Conservation (phyloP, 371 early-diverging fungal genomes). For the Phascolomyces articulosus region DNA sequence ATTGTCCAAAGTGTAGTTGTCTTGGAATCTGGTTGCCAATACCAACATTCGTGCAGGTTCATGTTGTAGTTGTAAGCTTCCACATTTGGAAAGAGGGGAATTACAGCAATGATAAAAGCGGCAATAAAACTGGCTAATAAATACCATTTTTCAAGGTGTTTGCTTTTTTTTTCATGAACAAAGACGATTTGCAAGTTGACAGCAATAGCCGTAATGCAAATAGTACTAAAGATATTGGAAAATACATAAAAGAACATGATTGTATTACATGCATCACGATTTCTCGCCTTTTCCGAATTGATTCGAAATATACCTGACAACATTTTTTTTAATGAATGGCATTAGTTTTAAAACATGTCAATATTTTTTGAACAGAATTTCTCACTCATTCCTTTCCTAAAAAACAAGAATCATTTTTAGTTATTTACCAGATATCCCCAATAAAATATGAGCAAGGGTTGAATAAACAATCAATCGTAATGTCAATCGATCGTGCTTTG, state of each 20-base stretch:
- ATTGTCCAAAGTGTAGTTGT: conserved; percentile 9
- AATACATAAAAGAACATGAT: conserved; percentile 21
- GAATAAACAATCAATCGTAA: conserved; percentile 22
- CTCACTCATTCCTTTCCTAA: too few species aligned
- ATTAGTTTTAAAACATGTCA: too few species aligned
- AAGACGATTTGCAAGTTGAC: conserved; percentile 18
- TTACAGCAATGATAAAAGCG: conserved; percentile 9
- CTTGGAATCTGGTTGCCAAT: background rate
- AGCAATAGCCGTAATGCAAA: conserved; percentile 18
- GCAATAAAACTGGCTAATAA: background rate
- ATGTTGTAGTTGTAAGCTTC: conserved; percentile 10
- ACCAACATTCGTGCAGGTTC: conserved; percentile 15
- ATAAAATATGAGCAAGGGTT: conserved; percentile 4
- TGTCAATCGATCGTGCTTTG: conserved; percentile 14
- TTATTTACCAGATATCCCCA: conserved; percentile 9
- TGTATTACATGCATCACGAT: background rate
- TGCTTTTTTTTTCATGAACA: conserved; percentile 2
- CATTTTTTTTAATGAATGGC: too few species aligned
- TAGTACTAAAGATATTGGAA: conserved; percentile 12
- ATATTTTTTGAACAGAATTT: too few species aligned
- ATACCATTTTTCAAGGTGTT: conserved; percentile 14
- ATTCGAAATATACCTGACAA: conserved; percentile 1
- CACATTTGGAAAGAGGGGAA: conserved; percentile 6
- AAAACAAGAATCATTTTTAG: too few species aligned
- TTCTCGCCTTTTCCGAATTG: background rate